Evolutionary conservation across 805 yeast species (phyloP), one percentile per base, ranked within the genome.

Genomic region (Metschnikowia orientalis): DNA sequence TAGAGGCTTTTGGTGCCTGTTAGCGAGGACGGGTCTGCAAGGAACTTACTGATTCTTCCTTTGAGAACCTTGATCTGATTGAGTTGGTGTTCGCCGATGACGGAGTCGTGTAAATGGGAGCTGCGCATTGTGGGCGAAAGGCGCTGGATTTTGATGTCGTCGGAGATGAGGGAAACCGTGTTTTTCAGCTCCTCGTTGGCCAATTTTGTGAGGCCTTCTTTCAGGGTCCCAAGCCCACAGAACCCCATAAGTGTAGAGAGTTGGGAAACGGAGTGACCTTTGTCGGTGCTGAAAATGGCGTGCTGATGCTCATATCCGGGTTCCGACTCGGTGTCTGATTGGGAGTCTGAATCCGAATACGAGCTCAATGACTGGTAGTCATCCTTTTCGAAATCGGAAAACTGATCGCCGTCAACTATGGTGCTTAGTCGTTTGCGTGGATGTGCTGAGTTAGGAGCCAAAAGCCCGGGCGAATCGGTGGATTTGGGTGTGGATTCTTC

Each of bases 121-220:
- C 20, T 32, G 23, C 43, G 41, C 44, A 39, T 36, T n/a, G 49
- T 40, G 9, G 56, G 41, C 11, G 56, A 45, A 11, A 60, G 41
- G n/a, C 50, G 47, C 34, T 44, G 45, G 18, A 59, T 56, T 29
- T 53, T 52, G 35, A 45, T 33, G 8, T 37, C 38, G 5, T 32
- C 34, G 20, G 47, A 50, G 11, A 62, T 34, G 7, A 62, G 40
- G 5, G 66, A 59, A 28, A 39, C 59, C 0, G 68, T 61, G 14
- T 51, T 40, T 31, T 48, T 44, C 55, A 57, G 60, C 36, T 58
- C 67, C 25, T 57, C 61, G 37, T 58, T 51, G 8, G 64, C 66
- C 7, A 47, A 21, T 5, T 40, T 38, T 35, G 26, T 45, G 27
- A 39, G 47, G 28, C 29, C 39, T 38, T 29, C 51, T 44, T 29